Evolutionary conservation across 768 basidiomycete species (phyloP).

Genomic region (Mycena rosella): DNA sequence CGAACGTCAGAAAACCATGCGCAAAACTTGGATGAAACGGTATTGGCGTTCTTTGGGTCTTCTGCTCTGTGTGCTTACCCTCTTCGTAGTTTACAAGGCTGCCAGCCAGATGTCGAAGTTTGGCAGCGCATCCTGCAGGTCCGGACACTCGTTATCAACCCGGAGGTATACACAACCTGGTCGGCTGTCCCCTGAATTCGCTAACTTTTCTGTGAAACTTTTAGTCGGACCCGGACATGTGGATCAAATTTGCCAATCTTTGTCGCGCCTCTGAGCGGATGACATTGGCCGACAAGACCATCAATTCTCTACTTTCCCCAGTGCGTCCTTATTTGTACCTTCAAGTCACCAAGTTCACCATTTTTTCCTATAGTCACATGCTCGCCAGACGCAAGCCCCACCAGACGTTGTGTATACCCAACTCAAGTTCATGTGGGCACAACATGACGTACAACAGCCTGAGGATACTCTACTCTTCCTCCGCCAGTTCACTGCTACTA

Average conservation of each 20-base stretch:
- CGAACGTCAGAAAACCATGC: conserved; percentile 90
- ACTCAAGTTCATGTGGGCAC: conserved; percentile 96
- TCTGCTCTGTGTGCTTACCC: neutral
- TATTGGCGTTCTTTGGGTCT: conserved; percentile 41
- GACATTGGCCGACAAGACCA: conserved; percentile 95
- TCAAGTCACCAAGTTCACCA: neutral
- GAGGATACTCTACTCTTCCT: conserved; percentile 86
- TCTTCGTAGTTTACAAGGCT: conserved; percentile 82
- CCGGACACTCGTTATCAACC: conserved; percentile 91
- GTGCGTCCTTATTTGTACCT: conserved; percentile 62
- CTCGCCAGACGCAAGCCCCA: conserved; percentile 78
- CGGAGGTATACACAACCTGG: conserved; percentile 62
- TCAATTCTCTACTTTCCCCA: conserved; percentile 89
- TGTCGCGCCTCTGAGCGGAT: conserved; percentile 96
- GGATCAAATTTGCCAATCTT: conserved; percentile 99
- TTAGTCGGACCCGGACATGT: conserved; percentile 89
- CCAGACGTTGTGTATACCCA: conserved; percentile 97
- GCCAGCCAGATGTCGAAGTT: conserved; percentile 98
- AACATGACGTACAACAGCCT: conserved; percentile 69
- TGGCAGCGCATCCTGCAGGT: conserved; percentile 99
- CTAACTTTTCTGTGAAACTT: neutral
- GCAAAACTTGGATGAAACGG: conserved; percentile 99
- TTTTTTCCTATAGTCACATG: conserved; percentile 41
- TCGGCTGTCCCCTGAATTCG: neutral
- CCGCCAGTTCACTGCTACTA: conserved; percentile 81